Percentiles rank a stretch among this genome's conserved stretches.
Evolutionary conservation across 768 basidiomycete genomes (phyloP).

Genomic region (Mycena alexandri): DNA sequence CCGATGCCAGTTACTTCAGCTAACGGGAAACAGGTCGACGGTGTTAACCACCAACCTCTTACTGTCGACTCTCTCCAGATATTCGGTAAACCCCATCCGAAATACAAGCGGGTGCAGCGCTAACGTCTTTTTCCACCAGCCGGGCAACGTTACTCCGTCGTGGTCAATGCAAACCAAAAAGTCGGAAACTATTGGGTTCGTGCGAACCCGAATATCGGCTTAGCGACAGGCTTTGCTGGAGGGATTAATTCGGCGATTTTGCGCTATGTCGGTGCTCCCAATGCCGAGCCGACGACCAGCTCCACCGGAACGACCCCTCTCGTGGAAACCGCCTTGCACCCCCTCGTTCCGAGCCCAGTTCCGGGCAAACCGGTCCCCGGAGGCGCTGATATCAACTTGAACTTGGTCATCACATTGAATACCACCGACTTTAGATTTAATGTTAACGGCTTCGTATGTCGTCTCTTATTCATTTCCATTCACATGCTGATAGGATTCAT

Average conservation of each 20-base stretch:
- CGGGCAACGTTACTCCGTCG: conserved; percentile 61
- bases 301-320: conserved; percentile 45
- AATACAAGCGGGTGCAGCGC: conserved; percentile 37
- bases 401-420: conserved; percentile 50
- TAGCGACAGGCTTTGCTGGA: conserved; percentile 41
- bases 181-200: conserved; percentile 61
- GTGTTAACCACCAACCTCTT: conserved; percentile 51
- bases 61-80: conserved; percentile 55
- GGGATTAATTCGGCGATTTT: conserved; percentile 59
- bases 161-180: conserved; percentile 53
- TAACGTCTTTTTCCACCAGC: conserved; percentile 21
- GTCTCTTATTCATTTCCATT: conserved; percentile 60
- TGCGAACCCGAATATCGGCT: conserved; percentile 47
- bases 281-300: conserved; percentile 51
- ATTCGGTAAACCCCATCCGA: conserved; percentile 41
- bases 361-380: conserved; percentile 50
- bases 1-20: conserved; percentile 51
- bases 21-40: conserved; percentile 43
- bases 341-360: conserved; percentile 47
- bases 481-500: neutral
- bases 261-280: conserved; percentile 50
- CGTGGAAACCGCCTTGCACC: conserved; percentile 53
- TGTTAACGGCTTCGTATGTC: conserved; percentile 46
- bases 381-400: conserved; percentile 57
- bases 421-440: conserved; percentile 37